These are phyloP conservation scores for Theileria equi DNA, from an alignment of 169 alveolate genomes.

Conservation along the genomic window DNA sequence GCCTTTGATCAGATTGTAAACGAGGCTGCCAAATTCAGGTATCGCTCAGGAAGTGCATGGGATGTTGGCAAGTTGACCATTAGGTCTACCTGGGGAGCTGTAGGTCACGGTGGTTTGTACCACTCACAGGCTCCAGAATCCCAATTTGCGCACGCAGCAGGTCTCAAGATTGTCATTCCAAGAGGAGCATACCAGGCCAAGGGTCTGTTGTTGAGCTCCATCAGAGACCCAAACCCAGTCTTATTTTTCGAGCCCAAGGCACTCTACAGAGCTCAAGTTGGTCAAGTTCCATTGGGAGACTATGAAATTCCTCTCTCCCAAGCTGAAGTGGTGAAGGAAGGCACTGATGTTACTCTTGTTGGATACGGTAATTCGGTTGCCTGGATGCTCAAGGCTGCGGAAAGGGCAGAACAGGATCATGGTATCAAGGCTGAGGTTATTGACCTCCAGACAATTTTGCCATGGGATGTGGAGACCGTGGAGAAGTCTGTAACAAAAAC, in stretches of 20 bases:
- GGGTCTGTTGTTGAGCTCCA: conserved; percentile 84
- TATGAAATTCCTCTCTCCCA: conserved; percentile 89
- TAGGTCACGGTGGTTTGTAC: conserved; percentile 96
- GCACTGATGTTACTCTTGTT: conserved; percentile 85
- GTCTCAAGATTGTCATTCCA: conserved; percentile 91
- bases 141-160: conserved; percentile 95
- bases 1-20: conserved; percentile 96
- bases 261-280: conserved; percentile 92
- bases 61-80: conserved; percentile 90
- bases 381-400: conserved; percentile 85
- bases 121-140: conserved; percentile 96
- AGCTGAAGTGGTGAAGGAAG: conserved; percentile 91
- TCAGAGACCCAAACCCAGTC: conserved; percentile 89
- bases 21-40: conserved; percentile 95
- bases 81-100: conserved; percentile 95
- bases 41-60: conserved; percentile 90
- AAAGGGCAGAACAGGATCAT: conserved; percentile 79
- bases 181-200: conserved; percentile 94
- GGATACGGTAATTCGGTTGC: conserved; percentile 85
- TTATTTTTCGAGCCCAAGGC: conserved; percentile 97
- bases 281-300: conserved; percentile 88
- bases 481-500: conserved; percentile 90
- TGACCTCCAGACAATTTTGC: conserved; percentile 93
- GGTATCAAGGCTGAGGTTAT: conserved; percentile 89
- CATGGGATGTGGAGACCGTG: conserved; percentile 94